Evolutionary conservation across 2,329 filamentous ascomycete species (phyloP).

Genomic region (Aureobasidium sp.): DNA sequence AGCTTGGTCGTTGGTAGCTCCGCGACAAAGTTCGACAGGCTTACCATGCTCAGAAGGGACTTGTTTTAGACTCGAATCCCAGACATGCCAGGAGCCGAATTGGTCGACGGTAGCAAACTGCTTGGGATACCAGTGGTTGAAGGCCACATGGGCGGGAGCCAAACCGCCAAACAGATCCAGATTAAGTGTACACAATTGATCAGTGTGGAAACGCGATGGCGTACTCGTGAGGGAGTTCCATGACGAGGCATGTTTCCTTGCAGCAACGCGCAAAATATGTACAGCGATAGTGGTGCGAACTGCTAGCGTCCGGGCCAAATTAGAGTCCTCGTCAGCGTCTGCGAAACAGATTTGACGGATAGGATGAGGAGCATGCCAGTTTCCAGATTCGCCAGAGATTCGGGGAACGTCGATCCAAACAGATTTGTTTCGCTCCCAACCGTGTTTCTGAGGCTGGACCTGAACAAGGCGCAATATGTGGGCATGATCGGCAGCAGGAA

Average conservation of each 20-base stretch:
- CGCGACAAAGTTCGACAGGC: conserved; percentile 4
- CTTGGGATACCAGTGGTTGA: conserved; percentile 53
- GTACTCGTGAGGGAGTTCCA: conserved; percentile 17
- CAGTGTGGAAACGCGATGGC: conserved; percentile 48
- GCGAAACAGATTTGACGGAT: conserved; percentile 50
- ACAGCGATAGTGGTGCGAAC: neutral
- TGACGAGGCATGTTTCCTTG: neutral
- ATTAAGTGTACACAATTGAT: conserved; percentile 47
- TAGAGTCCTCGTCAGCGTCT: conserved; percentile 31
- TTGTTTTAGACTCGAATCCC: conserved; percentile 36
- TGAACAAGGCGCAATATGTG: conserved; percentile 50
- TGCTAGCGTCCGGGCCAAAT: conserved; percentile 11
- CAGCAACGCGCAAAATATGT: neutral
- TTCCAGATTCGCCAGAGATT: conserved; percentile 40
- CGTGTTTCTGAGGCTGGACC: conserved; percentile 44
- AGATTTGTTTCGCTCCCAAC: conserved; percentile 44
- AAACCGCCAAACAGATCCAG: conserved; percentile 46
- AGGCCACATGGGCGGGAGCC: conserved; percentile 54
- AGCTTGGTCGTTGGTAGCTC: neutral
- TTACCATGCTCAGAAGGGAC: neutral
- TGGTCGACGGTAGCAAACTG: conserved; percentile 61
- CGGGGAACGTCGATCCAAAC: conserved; percentile 42
- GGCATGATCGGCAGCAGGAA: conserved; percentile 46
- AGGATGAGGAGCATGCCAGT: conserved; percentile 48
- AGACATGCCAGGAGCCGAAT: conserved; percentile 58